phyloP scores from a whole-genome alignment of 345 rosid species.

The Syzygium grande region DNA sequence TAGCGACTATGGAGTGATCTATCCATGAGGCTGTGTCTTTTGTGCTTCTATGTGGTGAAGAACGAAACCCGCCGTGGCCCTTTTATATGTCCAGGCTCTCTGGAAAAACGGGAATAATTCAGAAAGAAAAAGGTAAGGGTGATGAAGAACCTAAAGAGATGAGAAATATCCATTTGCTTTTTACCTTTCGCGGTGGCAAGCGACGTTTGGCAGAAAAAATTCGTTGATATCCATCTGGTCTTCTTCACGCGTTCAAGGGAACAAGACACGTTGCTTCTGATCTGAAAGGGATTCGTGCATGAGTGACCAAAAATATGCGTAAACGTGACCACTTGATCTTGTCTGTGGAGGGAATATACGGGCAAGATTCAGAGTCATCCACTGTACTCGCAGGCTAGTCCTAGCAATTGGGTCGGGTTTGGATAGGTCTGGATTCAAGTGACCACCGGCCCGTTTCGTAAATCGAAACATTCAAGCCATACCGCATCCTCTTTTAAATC shows the following conservation, averaged over 20 bases:
- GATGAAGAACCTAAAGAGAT: background rate
- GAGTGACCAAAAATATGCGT: background rate
- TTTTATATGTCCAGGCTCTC: background rate
- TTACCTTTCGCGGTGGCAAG: background rate
- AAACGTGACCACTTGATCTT: background rate
- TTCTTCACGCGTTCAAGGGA: background rate
- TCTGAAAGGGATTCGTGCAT: background rate
- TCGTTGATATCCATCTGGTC: background rate
- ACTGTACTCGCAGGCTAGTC: background rate
- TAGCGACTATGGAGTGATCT: background rate
- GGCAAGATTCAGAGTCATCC: background rate
- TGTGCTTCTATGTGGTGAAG: background rate
- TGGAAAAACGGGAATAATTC: background rate
- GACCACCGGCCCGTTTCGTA: too few species aligned
- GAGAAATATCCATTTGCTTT: background rate
- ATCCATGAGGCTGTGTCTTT: background rate
- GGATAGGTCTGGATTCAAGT: too few species aligned
- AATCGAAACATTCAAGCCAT: too few species aligned
- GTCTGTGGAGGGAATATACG: background rate
- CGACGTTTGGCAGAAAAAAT: background rate
- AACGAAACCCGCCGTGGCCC: background rate
- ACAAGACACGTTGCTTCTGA: background rate
- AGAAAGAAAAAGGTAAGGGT: background rate
- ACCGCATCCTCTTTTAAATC: too few species aligned
- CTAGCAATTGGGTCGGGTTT: background rate